Evolutionary conservation across 2,329 filamentous ascomycete species (phyloP), one percentile per base, ranked within the genome.

Genomic region (Nigrograna mackinnonii): DNA sequence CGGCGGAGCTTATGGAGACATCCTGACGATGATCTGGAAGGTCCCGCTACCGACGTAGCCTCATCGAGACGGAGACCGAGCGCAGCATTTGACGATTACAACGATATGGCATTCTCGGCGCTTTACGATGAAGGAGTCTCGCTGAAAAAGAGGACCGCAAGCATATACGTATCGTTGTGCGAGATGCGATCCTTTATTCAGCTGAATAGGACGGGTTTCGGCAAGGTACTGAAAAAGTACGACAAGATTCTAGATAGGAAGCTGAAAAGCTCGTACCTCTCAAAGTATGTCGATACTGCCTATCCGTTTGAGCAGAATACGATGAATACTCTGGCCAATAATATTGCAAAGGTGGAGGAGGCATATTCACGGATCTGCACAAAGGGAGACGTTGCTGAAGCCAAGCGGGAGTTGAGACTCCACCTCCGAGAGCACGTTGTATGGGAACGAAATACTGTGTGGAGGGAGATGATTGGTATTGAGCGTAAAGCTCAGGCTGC

Each of bases 401-500:
- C 94, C 4, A 89, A 85, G 59, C 86, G 89, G 54, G 94, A 97
- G 63, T 77, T 99, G 43, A 83, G 94, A 40, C 82, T 96, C 21
- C 91, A 99, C 62, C 79, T 99, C 19, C 80, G 94, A 43, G 95
- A 99, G 70, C 94, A 99, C 67, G 91, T 99, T 16, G 92, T 97
- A 0, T 99, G 94, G 95, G 95, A 99, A 68, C 83, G 94, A 43
- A 99, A 99, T 64, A 99, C 94, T 0, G 94, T 99, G 14, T 99
- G 94, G 94, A 80, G 95, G 71, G 94, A 99, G 59, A 94, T 99
- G 83, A 99, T 99, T 65, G 94, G 92, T 39, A 92, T 99, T 55
- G 95, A 99, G 73, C 82, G 94, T 17, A 91, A 95, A 64, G 90
- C 90, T 1, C 92, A 97, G 70, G 95, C 94, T 6, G 92, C 92